phyloP scores from a whole-genome alignment of 257 asterid genomes.

The Agastache rugosa region DNA sequence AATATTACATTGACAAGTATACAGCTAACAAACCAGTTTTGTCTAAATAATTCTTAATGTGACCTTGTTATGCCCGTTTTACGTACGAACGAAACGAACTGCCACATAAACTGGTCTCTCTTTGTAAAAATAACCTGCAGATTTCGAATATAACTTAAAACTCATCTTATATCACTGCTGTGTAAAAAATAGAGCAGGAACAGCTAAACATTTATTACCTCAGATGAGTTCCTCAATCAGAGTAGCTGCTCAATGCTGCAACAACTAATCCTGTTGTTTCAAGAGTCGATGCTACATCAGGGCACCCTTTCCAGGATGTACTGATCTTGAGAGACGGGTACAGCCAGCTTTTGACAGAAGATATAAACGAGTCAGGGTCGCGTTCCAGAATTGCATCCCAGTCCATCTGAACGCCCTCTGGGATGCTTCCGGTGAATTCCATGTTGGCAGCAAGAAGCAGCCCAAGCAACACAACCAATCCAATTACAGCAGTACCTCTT shows the following conservation, averaged over 20 bases:
- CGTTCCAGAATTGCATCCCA: constrained; percentile 95
- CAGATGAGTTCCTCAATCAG: constrained; percentile 51
- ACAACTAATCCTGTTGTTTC: constrained; percentile 89
- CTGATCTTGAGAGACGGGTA: constrained; percentile 80
- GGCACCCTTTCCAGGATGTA: constrained; percentile 93
- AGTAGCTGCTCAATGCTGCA: constrained; percentile 84
- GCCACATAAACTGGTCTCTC: background rate
- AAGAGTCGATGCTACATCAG: constrained; percentile 88
- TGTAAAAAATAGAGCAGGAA: background rate
- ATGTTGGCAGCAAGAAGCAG: constrained; percentile 91
- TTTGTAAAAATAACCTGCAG: background rate
- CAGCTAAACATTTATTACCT: constrained; percentile 26
- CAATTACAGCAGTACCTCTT: constrained; percentile 79
- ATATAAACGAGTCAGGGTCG: constrained; percentile 62
- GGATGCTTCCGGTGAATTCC: constrained; percentile 94
- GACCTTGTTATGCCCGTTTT: background rate
- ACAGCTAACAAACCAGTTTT: constrained; percentile 7
- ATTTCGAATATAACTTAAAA: background rate
- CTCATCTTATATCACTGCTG: background rate
- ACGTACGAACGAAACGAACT: no score
- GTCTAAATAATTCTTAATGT: background rate
- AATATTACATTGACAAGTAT: constrained; percentile 31
- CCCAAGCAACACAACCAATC: constrained; percentile 84
- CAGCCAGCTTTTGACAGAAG: constrained; percentile 75
- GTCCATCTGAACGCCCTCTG: constrained; percentile 86